Conservation (phyloP, 2,329 filamentous ascomycete species). For the Aureobasidium sp. region DNA sequence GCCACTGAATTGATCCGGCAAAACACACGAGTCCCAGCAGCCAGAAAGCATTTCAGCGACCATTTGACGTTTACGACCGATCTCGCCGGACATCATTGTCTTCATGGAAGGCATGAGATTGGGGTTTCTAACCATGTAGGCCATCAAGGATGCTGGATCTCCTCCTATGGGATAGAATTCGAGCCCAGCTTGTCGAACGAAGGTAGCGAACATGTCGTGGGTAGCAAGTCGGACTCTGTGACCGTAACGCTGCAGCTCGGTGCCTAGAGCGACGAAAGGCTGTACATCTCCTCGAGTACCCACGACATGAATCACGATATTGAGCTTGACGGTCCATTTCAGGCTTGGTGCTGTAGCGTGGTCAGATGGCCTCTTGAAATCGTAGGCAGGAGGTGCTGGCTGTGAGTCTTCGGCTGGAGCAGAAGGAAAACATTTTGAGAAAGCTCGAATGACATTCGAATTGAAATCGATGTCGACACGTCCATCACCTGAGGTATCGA, state of each 20-base stretch:
- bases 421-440: slow-evolving; percentile 60
- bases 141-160: slow-evolving; percentile 45
- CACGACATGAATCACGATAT: slow-evolving; percentile 41
- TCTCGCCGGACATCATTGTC: slow-evolving; percentile 65
- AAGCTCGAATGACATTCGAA: slow-evolving; percentile 50
- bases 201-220: slow-evolving; percentile 40
- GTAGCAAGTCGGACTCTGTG: slow-evolving; percentile 41
- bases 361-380: not conserved
- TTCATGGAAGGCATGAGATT: slow-evolving; percentile 78
- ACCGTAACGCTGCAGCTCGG: slow-evolving; percentile 39
- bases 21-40: slow-evolving; percentile 68
- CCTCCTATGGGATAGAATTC: slow-evolving; percentile 45
- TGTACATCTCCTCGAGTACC: slow-evolving; percentile 43
- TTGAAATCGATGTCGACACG: slow-evolving; percentile 73
- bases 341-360: not conserved
- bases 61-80: slow-evolving; percentile 63
- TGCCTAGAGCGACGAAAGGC: slow-evolving; percentile 41
- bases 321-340: slow-evolving; percentile 22
- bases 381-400: slow-evolving; percentile 30
- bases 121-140: slow-evolving; percentile 86
- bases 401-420: slow-evolving; percentile 49
- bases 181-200: slow-evolving; percentile 40
- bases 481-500: slow-evolving; percentile 48
- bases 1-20: slow-evolving; percentile 28
- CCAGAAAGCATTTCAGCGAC: slow-evolving; percentile 75